Percentiles rank a stretch among this genome's conserved stretches.
These are phyloP conservation scores for Colletotrichum tofieldiae DNA, from an alignment of 2,329 filamentous ascomycete genomes.

Conservation along the genomic window DNA sequence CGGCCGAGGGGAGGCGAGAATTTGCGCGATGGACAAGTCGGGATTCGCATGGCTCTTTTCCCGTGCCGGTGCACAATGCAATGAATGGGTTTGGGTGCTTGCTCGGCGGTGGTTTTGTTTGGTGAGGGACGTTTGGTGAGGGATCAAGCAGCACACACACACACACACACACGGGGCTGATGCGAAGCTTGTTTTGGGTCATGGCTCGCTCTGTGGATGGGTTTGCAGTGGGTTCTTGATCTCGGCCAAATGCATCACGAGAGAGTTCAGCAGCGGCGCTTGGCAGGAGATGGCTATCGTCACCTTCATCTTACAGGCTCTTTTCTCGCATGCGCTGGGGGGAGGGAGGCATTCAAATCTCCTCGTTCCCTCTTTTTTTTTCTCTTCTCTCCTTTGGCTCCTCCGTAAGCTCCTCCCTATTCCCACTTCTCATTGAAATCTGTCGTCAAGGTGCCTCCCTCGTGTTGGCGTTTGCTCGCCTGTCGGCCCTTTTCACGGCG, in stretches of 20 bases:
- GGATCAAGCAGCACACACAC: not conserved
- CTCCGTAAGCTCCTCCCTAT: slow-evolving; percentile 19
- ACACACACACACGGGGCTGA: not conserved
- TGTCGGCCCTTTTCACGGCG: slow-evolving; percentile 21
- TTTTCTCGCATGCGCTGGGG: not conserved
- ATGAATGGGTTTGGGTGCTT: not conserved
- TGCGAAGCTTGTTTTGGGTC: not conserved
- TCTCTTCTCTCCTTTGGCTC: not conserved
- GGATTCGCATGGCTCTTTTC: not conserved
- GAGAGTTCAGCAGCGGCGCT: not conserved
- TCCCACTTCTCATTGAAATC: slow-evolving; percentile 33
- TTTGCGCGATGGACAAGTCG: slow-evolving; percentile 21
- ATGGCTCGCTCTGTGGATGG: not conserved
- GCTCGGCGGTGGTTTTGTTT: not conserved
- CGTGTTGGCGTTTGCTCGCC: not conserved
- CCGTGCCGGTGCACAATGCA: not conserved
- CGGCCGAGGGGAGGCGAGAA: slow-evolving; percentile 28
- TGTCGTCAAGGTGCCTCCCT: not conserved
- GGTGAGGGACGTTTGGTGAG: not conserved
- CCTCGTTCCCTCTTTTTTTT: not conserved
- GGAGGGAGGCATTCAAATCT: not conserved
- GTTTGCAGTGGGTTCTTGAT: not conserved
- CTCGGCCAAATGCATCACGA: not conserved
- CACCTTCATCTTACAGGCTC: slow-evolving; percentile 12
- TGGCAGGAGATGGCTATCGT: not conserved